phyloP scores from a whole-genome alignment of 768 basidiomycete genomes.

The Lactarius akahatsu region DNA sequence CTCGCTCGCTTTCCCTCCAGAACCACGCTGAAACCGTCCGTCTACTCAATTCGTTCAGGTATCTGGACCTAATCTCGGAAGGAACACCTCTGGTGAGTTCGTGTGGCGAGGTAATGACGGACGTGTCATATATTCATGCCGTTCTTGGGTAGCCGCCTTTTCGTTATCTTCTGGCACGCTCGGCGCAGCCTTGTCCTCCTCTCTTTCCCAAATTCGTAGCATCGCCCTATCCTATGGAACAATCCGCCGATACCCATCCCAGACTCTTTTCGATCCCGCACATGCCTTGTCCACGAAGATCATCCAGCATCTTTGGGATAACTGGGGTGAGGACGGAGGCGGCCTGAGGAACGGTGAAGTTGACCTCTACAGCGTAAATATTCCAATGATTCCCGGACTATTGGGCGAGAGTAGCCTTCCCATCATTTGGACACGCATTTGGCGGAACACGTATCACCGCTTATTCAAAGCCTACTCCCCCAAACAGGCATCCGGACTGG shows the following conservation, averaged over 20 bases:
- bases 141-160: slow-evolving; percentile 61
- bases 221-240: slow-evolving; percentile 90
- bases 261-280: slow-evolving; percentile 66
- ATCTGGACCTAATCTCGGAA: slow-evolving; percentile 83
- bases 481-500: slow-evolving; percentile 28
- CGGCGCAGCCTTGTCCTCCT: slow-evolving; percentile 84
- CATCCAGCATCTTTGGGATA: slow-evolving; percentile 70
- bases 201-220: slow-evolving; percentile 62
- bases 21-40: neutral
- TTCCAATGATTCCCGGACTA: slow-evolving; percentile 74
- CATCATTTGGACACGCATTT: slow-evolving; percentile 79
- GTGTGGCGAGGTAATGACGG: neutral
- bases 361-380: slow-evolving; percentile 84
- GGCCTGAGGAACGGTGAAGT: slow-evolving; percentile 63
- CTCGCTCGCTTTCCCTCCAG: slow-evolving; percentile 1
- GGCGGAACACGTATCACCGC: slow-evolving; percentile 81
- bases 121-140: slow-evolving; percentile 1
- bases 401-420: slow-evolving; percentile 59
- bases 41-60: slow-evolving; percentile 60
- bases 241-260: slow-evolving; percentile 51
- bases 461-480: slow-evolving; percentile 58
- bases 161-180: slow-evolving; percentile 89
- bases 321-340: slow-evolving; percentile 75
- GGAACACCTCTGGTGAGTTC: slow-evolving; percentile 73
- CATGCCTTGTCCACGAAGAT: slow-evolving; percentile 66